Evolutionary conservation across 176 grass and related monocot species (phyloP), one percentile per base, ranked within the genome.

Genomic region (Neostapfia colusana): DNA sequence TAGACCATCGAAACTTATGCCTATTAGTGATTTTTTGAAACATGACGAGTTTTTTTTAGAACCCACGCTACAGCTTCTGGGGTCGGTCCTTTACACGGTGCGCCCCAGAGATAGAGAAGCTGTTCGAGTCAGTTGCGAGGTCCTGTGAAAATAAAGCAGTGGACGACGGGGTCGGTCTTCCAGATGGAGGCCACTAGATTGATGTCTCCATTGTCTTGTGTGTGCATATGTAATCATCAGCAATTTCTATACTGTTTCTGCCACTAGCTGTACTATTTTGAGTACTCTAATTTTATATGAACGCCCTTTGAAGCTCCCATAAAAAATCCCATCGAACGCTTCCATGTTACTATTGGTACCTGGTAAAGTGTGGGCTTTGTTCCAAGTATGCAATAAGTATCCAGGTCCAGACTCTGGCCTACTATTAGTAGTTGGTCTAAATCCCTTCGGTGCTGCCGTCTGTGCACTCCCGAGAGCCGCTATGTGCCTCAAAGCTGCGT

Each of bases 31-130:
- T 34, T 63, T 63, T 66, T 28, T 58, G 2, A 40, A 6, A 35
- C 18, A 49, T 21, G 51, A 21, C n/a, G 7, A 54, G 4, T 31
- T 31, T 88, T 77, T 5, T 24, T 80, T 27, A 94, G 91, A 98
- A 98, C 65, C 89, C 89, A 75, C 88, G 95, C 49, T 94, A 98
- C 69, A 91, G 86, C 57, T 98, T 94, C 70, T 98, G 95, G 95
- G 83, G 76, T 68, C 69, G 95, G 61, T 85, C 95, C 43, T 98
- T 93, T 43, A 93, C 89, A 18, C 84, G 70, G 45, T 89, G 87
- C 62, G 91, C 89, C 0, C 95, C 91, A 1, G 95, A 98, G 85
- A 98, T 97, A 60, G 91, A 98, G 54, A 94, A 88, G 50, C 79
- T 98, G 36, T 92, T 98, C 23, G 85, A 98, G 77, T 98, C 95